A percentile compares a stretch with the other conserved stretches of the same genome.
Evolutionary conservation across 169 alveolate genomes (phyloP).

Genomic region (Cryptosporidium viatorum): DNA sequence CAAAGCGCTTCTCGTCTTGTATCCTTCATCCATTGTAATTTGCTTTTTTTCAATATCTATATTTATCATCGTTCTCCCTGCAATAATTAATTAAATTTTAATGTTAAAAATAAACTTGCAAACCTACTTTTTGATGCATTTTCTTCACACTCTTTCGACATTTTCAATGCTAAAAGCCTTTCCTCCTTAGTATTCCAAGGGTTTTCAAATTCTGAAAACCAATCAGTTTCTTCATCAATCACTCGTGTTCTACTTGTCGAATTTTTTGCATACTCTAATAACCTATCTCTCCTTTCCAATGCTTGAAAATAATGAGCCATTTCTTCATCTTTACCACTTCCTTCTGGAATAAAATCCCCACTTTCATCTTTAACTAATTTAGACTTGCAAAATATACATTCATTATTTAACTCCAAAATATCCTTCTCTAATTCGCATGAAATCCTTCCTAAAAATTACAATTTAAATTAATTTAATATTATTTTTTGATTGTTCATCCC

Average conservation of each 20-base stretch:
- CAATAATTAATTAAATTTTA: background rate
- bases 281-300: constrained; percentile 23
- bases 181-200: constrained; percentile 75
- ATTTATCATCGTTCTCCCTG: constrained; percentile 70
- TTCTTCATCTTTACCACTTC: constrained; percentile 9
- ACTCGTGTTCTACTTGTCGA: constrained; percentile 45
- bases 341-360: background rate
- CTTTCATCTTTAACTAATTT: background rate
- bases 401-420: background rate
- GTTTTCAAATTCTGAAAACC: constrained; percentile 71
- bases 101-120: background rate
- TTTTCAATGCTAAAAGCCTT: constrained; percentile 33
- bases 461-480: background rate
- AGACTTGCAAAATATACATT: constrained; percentile 21
- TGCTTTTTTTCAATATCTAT: constrained; percentile 34
- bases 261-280: constrained; percentile 38
- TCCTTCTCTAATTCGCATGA: constrained; percentile 44
- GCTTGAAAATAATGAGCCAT: constrained; percentile 58
- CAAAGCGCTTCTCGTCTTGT: background rate
- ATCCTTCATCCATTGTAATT: constrained; percentile 52
- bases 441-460: constrained; percentile 34
- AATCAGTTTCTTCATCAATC: constrained; percentile 67
- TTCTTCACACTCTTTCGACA: constrained; percentile 44
- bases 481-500: background rate
- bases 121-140: constrained; percentile 39